Base-by-base conservation (phyloP, 2,329 filamentous ascomycete genomes). In the Drechmeria coniospora region DNA sequence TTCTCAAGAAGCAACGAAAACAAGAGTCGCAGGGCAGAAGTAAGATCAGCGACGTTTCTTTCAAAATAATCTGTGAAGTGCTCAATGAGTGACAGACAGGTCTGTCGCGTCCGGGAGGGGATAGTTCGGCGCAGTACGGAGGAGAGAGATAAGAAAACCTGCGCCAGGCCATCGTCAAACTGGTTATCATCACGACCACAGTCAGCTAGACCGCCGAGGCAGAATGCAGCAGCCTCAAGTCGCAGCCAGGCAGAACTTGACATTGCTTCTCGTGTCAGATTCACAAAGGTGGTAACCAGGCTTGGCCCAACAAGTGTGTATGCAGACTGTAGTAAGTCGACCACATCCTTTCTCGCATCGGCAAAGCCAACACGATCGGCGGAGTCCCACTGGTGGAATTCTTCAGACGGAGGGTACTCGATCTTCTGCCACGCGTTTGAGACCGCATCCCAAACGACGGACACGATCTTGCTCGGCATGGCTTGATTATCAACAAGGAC, bases 61-160 rank as follows among this genome's bases (percentile, higher is more conserved):
- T 79, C 68, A 47, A 92, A 87, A 51, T 81, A 90, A 29, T 75
- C 69, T 5, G 78, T 72, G 44, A 82, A 84, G 15, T 71, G 65
- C 37, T 79, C 78, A 22, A 87, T 72, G 22, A 81, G 53, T 25
- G 68, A 65, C 17, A 87, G 64, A 20, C 75, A 75, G 1, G 77
- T 77, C 41, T 80, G 72, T 27, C 72, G 65, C 12, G 74, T 65
- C 29, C 74, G 65, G 4, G 68, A 53, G 1, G 76, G 75, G 8
- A 83, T 45, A 52, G 65, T 45, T 46, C 4, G 9, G 6, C 59
- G 43, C 35, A 74, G 54, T 40, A 76, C 43, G 48, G 58, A 45
- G 49, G 76, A 62, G 38, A 82, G 43, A 30, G 64, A 50, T 3
- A 67, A 65, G 40, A 87, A 82, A 4, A 86, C 59, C 11, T 60